Conservation (phyloP, 306 rosid species). For the barrel medic (Medicago truncatula) region MtrunA17r5.0-ANR NC_053048.1:49140001-49140500, state of each 20-base stretch:
- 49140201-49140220: constrained; percentile 15
- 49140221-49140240: background rate
- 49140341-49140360: too few relatives aligned
- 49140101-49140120: constrained; percentile 25
- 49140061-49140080: constrained; percentile 52
- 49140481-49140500: background rate
- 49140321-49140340: too few relatives aligned
- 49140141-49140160: constrained; percentile 27
- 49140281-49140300: too few relatives aligned
- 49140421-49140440: too few relatives aligned
- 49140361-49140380: too few relatives aligned
- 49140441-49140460: too few relatives aligned
- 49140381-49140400: too few relatives aligned
- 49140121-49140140: constrained; percentile 30
- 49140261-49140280: background rate
- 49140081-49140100: constrained; percentile 34
- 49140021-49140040: constrained; percentile 45
- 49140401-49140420: too few relatives aligned
- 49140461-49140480: background rate
- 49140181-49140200: constrained; percentile 23
- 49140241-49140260: background rate
- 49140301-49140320: too few relatives aligned
- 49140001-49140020: constrained; percentile 46
- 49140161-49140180: constrained; percentile 31
- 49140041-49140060: constrained; percentile 57